Conservation (phyloP, 2,329 filamentous ascomycete genomes). For the Botryotinia narcissicola region DNA sequence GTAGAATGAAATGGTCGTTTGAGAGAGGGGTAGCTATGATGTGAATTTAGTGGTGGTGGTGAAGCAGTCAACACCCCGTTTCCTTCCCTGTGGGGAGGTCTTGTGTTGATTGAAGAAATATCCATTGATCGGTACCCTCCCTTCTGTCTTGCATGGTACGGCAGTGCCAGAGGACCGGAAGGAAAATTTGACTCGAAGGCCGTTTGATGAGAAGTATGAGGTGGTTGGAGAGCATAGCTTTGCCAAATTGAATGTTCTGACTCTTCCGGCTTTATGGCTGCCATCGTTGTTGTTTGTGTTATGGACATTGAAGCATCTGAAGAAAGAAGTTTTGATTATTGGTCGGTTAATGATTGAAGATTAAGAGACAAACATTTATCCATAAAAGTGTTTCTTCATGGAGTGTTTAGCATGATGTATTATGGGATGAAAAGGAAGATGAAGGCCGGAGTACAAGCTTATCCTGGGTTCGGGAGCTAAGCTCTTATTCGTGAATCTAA, state of each 20-base stretch:
- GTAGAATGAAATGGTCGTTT: slow-evolving; percentile 36
- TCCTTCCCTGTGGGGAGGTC: slow-evolving; percentile 29
- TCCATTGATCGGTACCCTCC: slow-evolving; percentile 36
- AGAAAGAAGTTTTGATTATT: slow-evolving; percentile 26
- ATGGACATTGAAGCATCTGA: slow-evolving; percentile 37
- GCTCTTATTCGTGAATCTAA: slow-evolving; percentile 34
- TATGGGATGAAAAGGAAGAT: slow-evolving; percentile 28
- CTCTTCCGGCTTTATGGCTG: slow-evolving; percentile 39
- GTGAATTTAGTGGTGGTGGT: slow-evolving; percentile 33
- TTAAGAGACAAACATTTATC: slow-evolving; percentile 28
- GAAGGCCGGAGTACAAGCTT: slow-evolving; percentile 34
- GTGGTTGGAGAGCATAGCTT: slow-evolving; percentile 36
- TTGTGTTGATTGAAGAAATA: slow-evolving; percentile 33
- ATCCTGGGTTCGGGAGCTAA: slow-evolving; percentile 34
- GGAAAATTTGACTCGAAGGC: slow-evolving; percentile 33
- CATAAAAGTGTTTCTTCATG: slow-evolving; percentile 25
- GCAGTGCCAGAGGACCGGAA: slow-evolving; percentile 28
- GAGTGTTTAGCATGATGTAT: slow-evolving; percentile 24
- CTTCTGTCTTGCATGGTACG: slow-evolving; percentile 35
- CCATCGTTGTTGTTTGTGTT: slow-evolving; percentile 38
- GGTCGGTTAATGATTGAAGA: slow-evolving; percentile 18
- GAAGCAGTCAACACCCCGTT: slow-evolving; percentile 32
- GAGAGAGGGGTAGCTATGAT: slow-evolving; percentile 38
- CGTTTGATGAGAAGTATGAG: slow-evolving; percentile 30
- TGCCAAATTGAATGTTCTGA: slow-evolving; percentile 37